Conservation (phyloP, 78 protist species). For the slime mould (Dictyostelium discoideum) region dicty_2.7 NC_007090.3:1277501-1278000, state of each 20-base stretch:
- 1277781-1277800: neutral
- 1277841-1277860: neutral
- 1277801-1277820: neutral
- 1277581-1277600: constrained; percentile 71
- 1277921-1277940: neutral
- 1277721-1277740: constrained; percentile 56
- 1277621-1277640: constrained; percentile 56
- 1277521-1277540: neutral
- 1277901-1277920: neutral
- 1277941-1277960: neutral
- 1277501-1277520: constrained; percentile 1
- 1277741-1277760: constrained; percentile 41
- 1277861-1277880: neutral
- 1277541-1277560: constrained; percentile 22
- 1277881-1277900: no score
- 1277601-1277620: constrained; percentile 62
- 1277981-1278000: constrained; percentile 39
- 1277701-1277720: constrained; percentile 43
- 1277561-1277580: constrained; percentile 74
- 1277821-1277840: neutral
- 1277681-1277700: constrained; percentile 16
- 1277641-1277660: constrained; percentile 22
- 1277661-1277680: constrained; percentile 13
- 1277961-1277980: neutral
- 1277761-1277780: constrained; percentile 23